Base-by-base conservation (phyloP, 805 yeast genomes). In the Ogataea sp. region DNA sequence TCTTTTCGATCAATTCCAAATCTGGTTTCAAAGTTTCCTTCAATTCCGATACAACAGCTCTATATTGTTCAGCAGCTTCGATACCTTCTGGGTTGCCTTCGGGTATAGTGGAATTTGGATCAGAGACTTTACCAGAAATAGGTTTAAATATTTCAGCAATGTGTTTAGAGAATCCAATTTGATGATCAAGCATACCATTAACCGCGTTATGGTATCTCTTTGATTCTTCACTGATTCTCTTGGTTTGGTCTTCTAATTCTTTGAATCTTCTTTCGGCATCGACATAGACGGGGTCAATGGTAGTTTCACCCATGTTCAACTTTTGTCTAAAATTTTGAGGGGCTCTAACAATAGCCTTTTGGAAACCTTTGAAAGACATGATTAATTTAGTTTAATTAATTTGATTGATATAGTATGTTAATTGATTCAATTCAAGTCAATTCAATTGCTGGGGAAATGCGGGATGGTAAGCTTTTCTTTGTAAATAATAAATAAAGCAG, bases 31-130 rank as follows among this genome's bases (percentile, higher is more conserved):
- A 68, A 2, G 87, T 78, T 40, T 76, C 80, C 63, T 89, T 93
- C 50, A 93, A 68, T 44, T 89, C 97, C 37, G 77, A 74, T 28
- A 93, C 96, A 40, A 88, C 82, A 32, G 75, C 94, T 42, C 95
- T 71, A 62, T 89, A 93, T 58, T 83, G 95, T 55, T 84, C 95
- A 52, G 94, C 78, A 1, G 98, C 98, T 53, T 83, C 80, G 48
- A 93, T 87, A 50, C 97, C 98, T 39, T 93, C 95, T 3, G 97
- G 97, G 55, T 89, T 89, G 50, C 94, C 97, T 58, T 93, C 98
- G 0, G 89, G 89, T 35, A 78, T 73, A 2, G 86, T 62, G 7
- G 93, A 76, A 55, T 80, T 84, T 7, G 97, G 96, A 58, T 93
- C 97, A 14, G 93, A 79, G 57, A 84, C 68, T 45, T 88, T 79